Evolutionary conservation across 2,329 filamentous ascomycete species (phyloP).

Genomic region (Ceratocystis lukuohia): DNA sequence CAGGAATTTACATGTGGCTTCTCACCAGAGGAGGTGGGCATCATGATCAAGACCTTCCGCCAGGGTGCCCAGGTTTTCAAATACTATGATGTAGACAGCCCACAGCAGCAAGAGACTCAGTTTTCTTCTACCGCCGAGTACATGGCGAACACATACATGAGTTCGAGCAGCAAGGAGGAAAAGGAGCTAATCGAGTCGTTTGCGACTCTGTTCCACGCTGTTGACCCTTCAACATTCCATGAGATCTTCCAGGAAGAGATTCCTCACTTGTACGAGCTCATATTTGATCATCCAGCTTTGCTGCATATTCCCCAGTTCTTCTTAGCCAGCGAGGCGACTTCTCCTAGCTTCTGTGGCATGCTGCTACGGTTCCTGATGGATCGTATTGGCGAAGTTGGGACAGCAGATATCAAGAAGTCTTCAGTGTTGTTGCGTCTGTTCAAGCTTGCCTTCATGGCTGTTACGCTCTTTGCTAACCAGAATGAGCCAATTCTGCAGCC

Average conservation of each 20-base stretch:
- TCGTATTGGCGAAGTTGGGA: constrained; percentile 86
- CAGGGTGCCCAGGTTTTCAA: constrained; percentile 93
- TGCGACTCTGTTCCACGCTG: constrained; percentile 94
- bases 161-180: constrained; percentile 87
- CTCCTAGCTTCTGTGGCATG: constrained; percentile 96
- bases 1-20: constrained; percentile 92
- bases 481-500: constrained; percentile 93
- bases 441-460: constrained; percentile 98
- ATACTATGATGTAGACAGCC: constrained; percentile 86
- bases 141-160: constrained; percentile 88
- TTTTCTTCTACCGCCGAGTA: constrained; percentile 64
- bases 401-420: constrained; percentile 79
- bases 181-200: constrained; percentile 96
- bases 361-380: constrained; percentile 95
- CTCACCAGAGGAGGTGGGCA: constrained; percentile 89
- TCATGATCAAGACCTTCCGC: constrained; percentile 93
- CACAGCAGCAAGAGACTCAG: constrained; percentile 24
- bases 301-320: constrained; percentile 97
- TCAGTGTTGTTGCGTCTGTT: constrained; percentile 88
- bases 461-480: constrained; percentile 84
- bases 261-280: constrained; percentile 90
- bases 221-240: constrained; percentile 95
- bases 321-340: constrained; percentile 95
- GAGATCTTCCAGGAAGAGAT: constrained; percentile 98
- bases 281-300: constrained; percentile 88